These are phyloP conservation scores for Spiromastix sp. DNA, from an alignment of 2,329 filamentous ascomycete species.

Conservation along the genomic window DNA sequence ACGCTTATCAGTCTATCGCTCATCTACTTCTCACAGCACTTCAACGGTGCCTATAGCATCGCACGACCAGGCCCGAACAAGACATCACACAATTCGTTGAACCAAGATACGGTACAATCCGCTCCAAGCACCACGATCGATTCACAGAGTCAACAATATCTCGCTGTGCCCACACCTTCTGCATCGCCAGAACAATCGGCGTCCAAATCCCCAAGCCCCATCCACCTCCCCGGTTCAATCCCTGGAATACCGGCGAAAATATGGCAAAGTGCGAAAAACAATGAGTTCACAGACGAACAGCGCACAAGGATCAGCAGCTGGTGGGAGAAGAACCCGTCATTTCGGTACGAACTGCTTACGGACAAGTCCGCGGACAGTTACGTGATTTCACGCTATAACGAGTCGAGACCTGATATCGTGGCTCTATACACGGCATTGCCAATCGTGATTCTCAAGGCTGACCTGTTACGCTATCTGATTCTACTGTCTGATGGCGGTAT, in stretches of 20 bases:
- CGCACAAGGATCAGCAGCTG: slow-evolving; percentile 15
- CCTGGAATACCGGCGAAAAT: slow-evolving; percentile 13
- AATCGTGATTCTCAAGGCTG: slow-evolving; percentile 31
- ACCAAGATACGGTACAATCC: too few relatives aligned
- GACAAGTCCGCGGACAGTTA: slow-evolving; percentile 22
- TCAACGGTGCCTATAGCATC: background rate
- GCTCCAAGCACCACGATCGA: background rate
- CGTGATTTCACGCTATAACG: slow-evolving; percentile 22
- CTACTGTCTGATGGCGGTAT: slow-evolving; percentile 31
- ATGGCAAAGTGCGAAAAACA: slow-evolving; percentile 14
- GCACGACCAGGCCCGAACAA: background rate
- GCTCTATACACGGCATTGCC: slow-evolving; percentile 23
- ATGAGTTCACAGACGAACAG: slow-evolving; percentile 16
- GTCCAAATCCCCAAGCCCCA: background rate
- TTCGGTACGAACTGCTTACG: slow-evolving; percentile 20
- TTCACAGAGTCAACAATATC: background rate
- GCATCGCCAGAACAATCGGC: background rate
- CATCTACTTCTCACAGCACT: background rate
- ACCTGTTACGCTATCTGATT: slow-evolving; percentile 35
- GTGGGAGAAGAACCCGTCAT: slow-evolving; percentile 19
- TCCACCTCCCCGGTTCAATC: slow-evolving; percentile 1
- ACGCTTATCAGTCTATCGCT: background rate
- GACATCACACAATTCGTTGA: background rate
- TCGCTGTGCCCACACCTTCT: background rate
- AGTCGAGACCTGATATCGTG: slow-evolving; percentile 28